phyloP scores from a whole-genome alignment of 176 grass and related monocot species.

The Oryza coarctata region DNA sequence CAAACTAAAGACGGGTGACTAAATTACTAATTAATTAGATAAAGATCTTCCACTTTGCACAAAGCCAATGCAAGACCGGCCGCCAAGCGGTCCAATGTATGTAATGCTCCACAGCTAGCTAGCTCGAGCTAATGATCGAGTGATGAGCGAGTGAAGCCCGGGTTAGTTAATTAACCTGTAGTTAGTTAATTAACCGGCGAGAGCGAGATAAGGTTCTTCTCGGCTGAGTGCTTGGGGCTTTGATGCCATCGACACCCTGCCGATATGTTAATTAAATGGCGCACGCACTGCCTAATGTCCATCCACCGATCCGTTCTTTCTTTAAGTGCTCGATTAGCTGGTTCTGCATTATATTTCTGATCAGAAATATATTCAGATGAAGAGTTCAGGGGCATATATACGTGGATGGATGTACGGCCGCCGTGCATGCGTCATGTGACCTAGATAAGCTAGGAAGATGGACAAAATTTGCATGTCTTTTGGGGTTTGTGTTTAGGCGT shows the following conservation, averaged over 20 bases:
- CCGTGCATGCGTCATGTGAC: background rate
- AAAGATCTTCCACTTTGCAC: conserved; percentile 34
- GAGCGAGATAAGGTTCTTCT: conserved; percentile 42
- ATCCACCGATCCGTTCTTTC: conserved; percentile 8
- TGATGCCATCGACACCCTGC: conserved; percentile 5
- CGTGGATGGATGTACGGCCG: background rate
- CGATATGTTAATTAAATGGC: conserved; percentile 50
- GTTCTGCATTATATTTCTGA: background rate
- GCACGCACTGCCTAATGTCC: conserved; percentile 27
- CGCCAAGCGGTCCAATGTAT: background rate
- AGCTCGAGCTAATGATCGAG: background rate
- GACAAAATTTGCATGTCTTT: background rate
- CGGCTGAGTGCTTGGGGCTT: conserved; percentile 15
- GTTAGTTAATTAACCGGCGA: conserved; percentile 16
- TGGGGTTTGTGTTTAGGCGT: background rate
- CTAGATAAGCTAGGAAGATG: background rate
- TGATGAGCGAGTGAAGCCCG: background rate
- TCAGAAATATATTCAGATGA: background rate
- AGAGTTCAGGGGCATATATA: background rate
- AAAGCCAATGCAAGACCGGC: background rate
- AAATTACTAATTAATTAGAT: background rate
- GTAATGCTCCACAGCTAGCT: conserved; percentile 42
- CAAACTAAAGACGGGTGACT: background rate
- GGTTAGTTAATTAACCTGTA: conserved; percentile 11
- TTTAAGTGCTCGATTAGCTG: background rate